Conservation (phyloP, 139 green algal species). For the Volvox africanus region DNA sequence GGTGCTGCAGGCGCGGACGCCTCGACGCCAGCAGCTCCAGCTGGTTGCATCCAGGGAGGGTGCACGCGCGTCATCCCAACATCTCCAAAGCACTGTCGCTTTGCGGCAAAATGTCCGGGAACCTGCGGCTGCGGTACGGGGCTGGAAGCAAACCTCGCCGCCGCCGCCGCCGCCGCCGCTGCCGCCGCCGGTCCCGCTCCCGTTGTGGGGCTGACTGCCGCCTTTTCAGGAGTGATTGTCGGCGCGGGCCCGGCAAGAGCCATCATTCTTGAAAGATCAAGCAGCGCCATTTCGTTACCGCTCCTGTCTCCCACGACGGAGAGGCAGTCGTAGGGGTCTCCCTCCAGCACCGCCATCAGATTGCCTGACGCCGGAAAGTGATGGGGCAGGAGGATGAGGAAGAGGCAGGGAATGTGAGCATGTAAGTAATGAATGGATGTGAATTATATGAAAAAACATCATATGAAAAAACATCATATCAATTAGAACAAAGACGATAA, state of each 20-base stretch:
- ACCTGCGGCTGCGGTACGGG: background rate
- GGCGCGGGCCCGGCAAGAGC: background rate
- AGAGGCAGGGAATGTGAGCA: too few species aligned
- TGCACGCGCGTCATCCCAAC: background rate
- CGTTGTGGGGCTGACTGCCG: too few species aligned
- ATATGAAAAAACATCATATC: too few species aligned
- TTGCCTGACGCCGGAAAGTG: constrained; percentile 10
- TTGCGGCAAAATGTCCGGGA: background rate
- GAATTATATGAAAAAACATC: too few species aligned
- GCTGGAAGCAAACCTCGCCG: background rate
- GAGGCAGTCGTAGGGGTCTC: constrained; percentile 20
- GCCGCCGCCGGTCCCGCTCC: too few species aligned
- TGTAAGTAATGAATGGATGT: too few species aligned
- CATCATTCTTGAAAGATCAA: background rate
- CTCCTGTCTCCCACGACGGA: background rate
- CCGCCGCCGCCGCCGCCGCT: too few species aligned
- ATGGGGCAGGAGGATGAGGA: background rate
- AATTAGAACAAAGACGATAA: too few species aligned
- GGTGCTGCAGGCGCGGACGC: background rate
- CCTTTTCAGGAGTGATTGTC: too few species aligned
- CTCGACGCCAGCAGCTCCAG: too few species aligned
- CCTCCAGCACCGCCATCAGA: constrained; percentile 28
- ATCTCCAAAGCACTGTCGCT: background rate
- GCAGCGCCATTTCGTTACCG: background rate
- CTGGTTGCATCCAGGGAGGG: background rate